These are phyloP conservation scores for Novymonas esmeraldas DNA, from an alignment of 208 protist species.

Conservation along the genomic window DNA sequence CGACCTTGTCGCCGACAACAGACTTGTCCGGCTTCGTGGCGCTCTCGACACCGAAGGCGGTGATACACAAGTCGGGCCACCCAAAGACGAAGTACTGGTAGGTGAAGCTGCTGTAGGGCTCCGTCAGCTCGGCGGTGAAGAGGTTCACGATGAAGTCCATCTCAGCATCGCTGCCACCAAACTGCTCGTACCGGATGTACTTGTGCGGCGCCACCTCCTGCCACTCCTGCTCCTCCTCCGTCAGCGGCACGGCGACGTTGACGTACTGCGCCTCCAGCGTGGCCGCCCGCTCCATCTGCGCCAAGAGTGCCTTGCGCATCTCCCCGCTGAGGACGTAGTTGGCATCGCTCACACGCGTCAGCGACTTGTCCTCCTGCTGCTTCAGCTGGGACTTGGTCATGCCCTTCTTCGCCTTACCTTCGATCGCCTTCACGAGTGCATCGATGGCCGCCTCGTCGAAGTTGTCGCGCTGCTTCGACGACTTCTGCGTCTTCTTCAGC, in stretches of 20 bases:
- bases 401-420: slow-evolving; percentile 64
- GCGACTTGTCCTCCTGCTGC: slow-evolving; percentile 44
- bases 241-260: slow-evolving; percentile 62
- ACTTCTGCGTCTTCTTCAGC: slow-evolving; percentile 36
- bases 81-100: slow-evolving; percentile 98
- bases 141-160: slow-evolving; percentile 93
- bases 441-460: slow-evolving; percentile 52
- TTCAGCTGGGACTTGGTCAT: slow-evolving; percentile 70
- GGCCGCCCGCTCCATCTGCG: slow-evolving; percentile 40
- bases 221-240: slow-evolving; percentile 52
- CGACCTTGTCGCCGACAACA: slow-evolving; percentile 81
- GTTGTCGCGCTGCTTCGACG: slow-evolving; percentile 33
- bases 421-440: slow-evolving; percentile 72
- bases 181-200: slow-evolving; percentile 87
- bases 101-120: slow-evolving; percentile 99
- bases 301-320: slow-evolving; percentile 37
- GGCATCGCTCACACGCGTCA: slow-evolving; percentile 39
- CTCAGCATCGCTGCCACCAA: slow-evolving; percentile 69
- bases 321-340: slow-evolving; percentile 35
- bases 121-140: slow-evolving; percentile 95
- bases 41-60: slow-evolving; percentile 79
- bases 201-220: slow-evolving; percentile 67
- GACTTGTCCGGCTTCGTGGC: slow-evolving; percentile 54
- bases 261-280: slow-evolving; percentile 59
- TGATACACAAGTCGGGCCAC: slow-evolving; percentile 95